phyloP scores from a whole-genome alignment of 257 asterid species.

The Primulina huaijiensis region DNA sequence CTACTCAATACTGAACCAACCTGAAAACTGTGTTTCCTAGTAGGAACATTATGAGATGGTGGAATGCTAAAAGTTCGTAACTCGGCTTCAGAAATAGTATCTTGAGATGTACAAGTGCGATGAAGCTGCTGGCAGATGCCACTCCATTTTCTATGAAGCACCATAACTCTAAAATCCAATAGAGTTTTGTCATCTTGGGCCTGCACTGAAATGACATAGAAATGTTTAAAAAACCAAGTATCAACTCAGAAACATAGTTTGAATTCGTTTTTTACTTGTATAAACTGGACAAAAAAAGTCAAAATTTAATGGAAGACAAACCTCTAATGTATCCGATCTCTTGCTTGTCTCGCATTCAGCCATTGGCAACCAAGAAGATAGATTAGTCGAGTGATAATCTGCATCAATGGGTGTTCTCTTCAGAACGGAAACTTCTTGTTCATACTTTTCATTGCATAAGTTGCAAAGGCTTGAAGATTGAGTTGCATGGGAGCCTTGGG shows the following conservation, averaged over 20 bases:
- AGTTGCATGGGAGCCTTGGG: conserved; percentile 30
- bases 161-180: conserved; percentile 52
- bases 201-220: conserved; percentile 84
- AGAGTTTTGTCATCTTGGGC: conserved; percentile 54
- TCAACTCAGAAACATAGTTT: conserved; percentile 15
- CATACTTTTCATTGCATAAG: conserved; percentile 66
- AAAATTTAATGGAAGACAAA: conserved; percentile 42
- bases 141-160: conserved; percentile 71
- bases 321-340: conserved; percentile 53
- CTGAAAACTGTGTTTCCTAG: conserved; percentile 29
- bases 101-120: conserved; percentile 36
- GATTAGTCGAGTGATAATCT: conserved; percentile 42
- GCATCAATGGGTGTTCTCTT: conserved; percentile 45
- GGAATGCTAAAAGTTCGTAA: conserved; percentile 32
- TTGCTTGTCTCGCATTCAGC: conserved; percentile 53
- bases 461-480: conserved; percentile 52
- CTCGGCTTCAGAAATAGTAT: conserved; percentile 34
- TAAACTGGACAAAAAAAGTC: conserved; percentile 14
- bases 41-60: conserved; percentile 27
- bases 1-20: conserved; percentile 30
- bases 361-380: conserved; percentile 66
- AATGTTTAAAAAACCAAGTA: conserved; percentile 38
- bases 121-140: conserved; percentile 83
- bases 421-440: conserved; percentile 61
- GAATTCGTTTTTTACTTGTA: background rate